Percentiles rank a stretch among this genome's conserved stretches.
phyloP scores from a whole-genome alignment of 2,329 filamentous ascomycete genomes.

The Fusarium setosum region DNA sequence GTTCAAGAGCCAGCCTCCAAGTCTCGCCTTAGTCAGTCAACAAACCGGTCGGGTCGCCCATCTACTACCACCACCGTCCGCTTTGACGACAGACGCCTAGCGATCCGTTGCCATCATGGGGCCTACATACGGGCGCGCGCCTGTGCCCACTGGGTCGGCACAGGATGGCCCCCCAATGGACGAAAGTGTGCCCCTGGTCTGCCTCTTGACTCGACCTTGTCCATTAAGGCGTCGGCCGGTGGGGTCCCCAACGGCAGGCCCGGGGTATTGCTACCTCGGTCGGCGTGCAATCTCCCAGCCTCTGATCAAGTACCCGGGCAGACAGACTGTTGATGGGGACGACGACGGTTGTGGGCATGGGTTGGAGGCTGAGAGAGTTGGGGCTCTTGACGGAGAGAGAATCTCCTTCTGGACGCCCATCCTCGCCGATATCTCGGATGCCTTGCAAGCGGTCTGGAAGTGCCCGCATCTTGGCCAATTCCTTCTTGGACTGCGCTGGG shows the following conservation, averaged over 20 bases:
- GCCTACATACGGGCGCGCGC: constrained; percentile 15
- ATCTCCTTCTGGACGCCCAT: constrained; percentile 24
- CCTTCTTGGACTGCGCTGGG: not conserved
- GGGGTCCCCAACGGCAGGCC: constrained; percentile 37
- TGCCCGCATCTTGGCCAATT: constrained; percentile 15
- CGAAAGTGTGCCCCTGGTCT: not conserved
- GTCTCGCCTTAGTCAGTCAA: constrained; percentile 3
- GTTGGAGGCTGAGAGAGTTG: constrained; percentile 29
- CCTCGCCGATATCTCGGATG: constrained; percentile 7
- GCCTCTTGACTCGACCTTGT: constrained; percentile 40
- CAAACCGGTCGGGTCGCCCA: constrained; percentile 2
- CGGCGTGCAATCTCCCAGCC: constrained; percentile 39
- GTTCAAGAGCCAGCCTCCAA: not conserved
- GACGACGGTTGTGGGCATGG: constrained; percentile 28
- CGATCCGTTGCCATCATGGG: constrained; percentile 6
- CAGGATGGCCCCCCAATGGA: constrained; percentile 17
- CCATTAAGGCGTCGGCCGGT: constrained; percentile 34
- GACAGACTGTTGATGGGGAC: not conserved
- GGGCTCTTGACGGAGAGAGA: constrained; percentile 28
- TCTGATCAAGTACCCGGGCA: constrained; percentile 34
- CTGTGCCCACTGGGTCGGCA: constrained; percentile 29
- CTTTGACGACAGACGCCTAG: constrained; percentile 6
- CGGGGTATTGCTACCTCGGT: constrained; percentile 37
- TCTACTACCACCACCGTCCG: not conserved
- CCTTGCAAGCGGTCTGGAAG: constrained; percentile 25